Evolutionary conservation across 192 early-diverging fungal species (phyloP).

Genomic region (Linnemannia zychae): DNA sequence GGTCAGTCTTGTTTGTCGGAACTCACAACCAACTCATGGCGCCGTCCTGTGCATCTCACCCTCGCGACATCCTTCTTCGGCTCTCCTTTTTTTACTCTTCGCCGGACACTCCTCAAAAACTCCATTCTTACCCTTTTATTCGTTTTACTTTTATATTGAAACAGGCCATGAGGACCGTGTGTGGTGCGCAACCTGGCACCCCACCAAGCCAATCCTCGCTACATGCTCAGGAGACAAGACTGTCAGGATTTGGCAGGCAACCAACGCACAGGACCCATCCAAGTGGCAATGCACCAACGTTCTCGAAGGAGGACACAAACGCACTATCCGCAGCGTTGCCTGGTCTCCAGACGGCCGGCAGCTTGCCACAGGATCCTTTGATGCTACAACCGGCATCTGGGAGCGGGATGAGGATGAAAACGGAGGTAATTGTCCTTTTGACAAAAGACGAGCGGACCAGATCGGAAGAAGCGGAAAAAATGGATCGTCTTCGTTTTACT

Average conservation of each 20-base stretch:
- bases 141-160: neutral
- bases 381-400: conserved; percentile 95
- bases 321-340: conserved; percentile 90
- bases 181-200: conserved; percentile 91
- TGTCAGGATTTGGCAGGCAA: conserved; percentile 85
- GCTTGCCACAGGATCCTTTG: conserved; percentile 93
- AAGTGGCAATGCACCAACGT: conserved; percentile 80
- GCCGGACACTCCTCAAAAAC: neutral
- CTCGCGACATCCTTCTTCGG: too few relatives aligned
- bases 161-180: conserved; percentile 86
- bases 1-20: conserved; percentile 49
- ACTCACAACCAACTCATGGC: neutral
- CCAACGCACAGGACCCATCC: conserved; percentile 53
- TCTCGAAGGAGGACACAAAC: conserved; percentile 89
- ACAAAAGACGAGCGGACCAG: conserved; percentile 16
- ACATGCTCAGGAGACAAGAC: conserved; percentile 92
- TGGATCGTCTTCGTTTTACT: neutral
- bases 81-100: neutral
- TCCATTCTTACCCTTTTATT: conserved; percentile 3
- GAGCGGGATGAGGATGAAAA: conserved; percentile 73
- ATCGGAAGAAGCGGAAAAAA: conserved; percentile 20
- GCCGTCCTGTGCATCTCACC: too few relatives aligned
- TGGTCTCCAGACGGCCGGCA: conserved; percentile 81
- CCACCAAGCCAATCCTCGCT: conserved; percentile 78
- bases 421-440: conserved; percentile 20